Evolutionary conservation across 2,329 filamentous ascomycete genomes (phyloP).

Genomic region (Myriosclerotinia curreyana): DNA sequence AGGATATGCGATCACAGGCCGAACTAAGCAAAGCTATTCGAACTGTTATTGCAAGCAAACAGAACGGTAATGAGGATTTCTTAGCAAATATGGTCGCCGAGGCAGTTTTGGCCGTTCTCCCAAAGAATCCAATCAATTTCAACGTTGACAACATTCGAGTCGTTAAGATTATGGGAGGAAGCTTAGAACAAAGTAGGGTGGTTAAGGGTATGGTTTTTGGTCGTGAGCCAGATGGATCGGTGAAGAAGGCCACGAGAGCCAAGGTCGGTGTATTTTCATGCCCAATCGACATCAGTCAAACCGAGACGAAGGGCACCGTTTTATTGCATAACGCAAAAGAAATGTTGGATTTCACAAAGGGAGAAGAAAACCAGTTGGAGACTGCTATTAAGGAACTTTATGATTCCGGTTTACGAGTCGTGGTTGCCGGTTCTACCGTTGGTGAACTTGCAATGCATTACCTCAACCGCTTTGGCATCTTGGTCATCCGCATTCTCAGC

Average conservation of each 20-base stretch:
- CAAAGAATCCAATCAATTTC: slow-evolving; percentile 94
- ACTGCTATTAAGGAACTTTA: slow-evolving; percentile 89
- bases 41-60: slow-evolving; percentile 95
- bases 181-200: slow-evolving; percentile 87
- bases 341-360: slow-evolving; percentile 98
- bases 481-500: slow-evolving; percentile 94
- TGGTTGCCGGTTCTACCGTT: slow-evolving; percentile 88
- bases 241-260: slow-evolving; percentile 89
- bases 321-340: slow-evolving; percentile 96
- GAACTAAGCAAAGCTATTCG: slow-evolving; percentile 94
- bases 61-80: slow-evolving; percentile 88
- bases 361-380: slow-evolving; percentile 91
- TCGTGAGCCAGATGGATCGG: slow-evolving; percentile 83
- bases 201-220: slow-evolving; percentile 99
- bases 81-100: slow-evolving; percentile 85
- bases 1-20: slow-evolving; percentile 73
- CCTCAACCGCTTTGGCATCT: slow-evolving; percentile 93
- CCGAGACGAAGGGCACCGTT: slow-evolving; percentile 98
- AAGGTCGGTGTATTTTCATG: slow-evolving; percentile 98
- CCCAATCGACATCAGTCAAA: slow-evolving; percentile 91
- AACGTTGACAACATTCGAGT: slow-evolving; percentile 99
- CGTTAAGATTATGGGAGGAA: slow-evolving; percentile 99
- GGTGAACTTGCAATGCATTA: slow-evolving; percentile 97
- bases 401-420: slow-evolving; percentile 87
- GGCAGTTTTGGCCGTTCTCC: slow-evolving; percentile 78